Percentiles rank a stretch among this genome's conserved stretches.
Evolutionary conservation across 768 basidiomycete species (phyloP).

Genomic region (Hirschioporus abietinus): DNA sequence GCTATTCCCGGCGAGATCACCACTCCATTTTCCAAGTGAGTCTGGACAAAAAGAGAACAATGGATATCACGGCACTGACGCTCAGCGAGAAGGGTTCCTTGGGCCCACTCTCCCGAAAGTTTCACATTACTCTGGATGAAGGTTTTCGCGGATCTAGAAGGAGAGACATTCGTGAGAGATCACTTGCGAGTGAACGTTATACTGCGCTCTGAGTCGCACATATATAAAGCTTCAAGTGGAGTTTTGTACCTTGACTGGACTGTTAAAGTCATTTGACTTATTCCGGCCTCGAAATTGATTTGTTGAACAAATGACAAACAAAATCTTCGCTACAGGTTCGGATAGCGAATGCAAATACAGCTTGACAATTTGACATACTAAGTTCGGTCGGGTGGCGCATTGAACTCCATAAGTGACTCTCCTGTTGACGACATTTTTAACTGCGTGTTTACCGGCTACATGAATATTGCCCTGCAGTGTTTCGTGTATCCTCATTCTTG

Average conservation of each 20-base stretch:
- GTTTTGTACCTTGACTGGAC: not conserved
- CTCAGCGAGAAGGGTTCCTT: constrained; percentile 17
- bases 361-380: too few relatives aligned
- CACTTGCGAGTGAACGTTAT: not conserved
- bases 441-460: too few relatives aligned
- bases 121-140: constrained; percentile 26
- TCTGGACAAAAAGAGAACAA: not conserved
- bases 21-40: not conserved
- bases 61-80: not conserved
- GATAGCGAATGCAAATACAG: too few relatives aligned
- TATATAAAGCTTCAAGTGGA: not conserved
- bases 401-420: too few relatives aligned
- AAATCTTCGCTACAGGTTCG: too few relatives aligned
- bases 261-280: not conserved
- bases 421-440: too few relatives aligned
- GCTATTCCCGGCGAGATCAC: not conserved
- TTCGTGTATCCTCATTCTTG: too few relatives aligned
- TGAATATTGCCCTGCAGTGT: too few relatives aligned
- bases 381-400: too few relatives aligned
- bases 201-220: not conserved
- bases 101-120: constrained; percentile 25
- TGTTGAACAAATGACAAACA: too few relatives aligned
- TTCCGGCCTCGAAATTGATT: not conserved
- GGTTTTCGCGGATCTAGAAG: constrained; percentile 21
- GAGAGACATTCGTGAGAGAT: constrained; percentile 5